Evolutionary conservation across 1,284 basidiomycete genomes (phyloP), one percentile per base, ranked within the genome.

Genomic region (Sanghuangporus weigelae): DNA sequence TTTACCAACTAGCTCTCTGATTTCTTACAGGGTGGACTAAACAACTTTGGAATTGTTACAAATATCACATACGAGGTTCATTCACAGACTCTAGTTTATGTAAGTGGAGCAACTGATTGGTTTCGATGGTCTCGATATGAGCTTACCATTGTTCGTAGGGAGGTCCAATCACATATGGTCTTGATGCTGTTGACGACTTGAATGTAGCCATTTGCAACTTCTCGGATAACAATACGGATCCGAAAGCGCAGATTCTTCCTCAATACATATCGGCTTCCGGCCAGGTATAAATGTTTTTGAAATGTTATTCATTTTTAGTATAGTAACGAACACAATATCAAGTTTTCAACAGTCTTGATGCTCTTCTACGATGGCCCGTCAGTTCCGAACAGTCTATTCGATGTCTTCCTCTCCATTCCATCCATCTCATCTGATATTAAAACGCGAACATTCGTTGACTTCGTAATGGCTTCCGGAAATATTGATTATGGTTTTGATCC

Each of bases 1-100:
- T 48, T 31, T 8, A 7, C n/a, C 7, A n/a, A 35, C 12, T 23
- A 12, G 19, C 23, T 35, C 36, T 7, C 39, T 5, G 39, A 38
- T 21, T 42, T 57, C 2, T 26, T 3, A 31, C 38, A 65, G 59
- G 63, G 63, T 19, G 63, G 63, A 7, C 38, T 61, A 10, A 65
- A 65, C 31, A 65, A 65, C 21, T 65, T 65, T 19, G 63, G 63
- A 1, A 62, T 65, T 23, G 63, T 65, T 26, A 65, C 63, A 12
- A 26, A 31, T 11, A 62, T 65, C 11, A 62, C 54, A 7, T 40
- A 51, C 35, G 50, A 61, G 39, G 48, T 46, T 4, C 54, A 51
- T 19, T 26, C 19, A 1, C 63, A 65, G 40, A 31, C 63, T 36
- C 60, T 48, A 19, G 39, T 65, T 31, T 65, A 31, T 36, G 63